phyloP scores from a whole-genome alignment of 768 basidiomycete genomes.

The Paxillus rubicundulus region DNA sequence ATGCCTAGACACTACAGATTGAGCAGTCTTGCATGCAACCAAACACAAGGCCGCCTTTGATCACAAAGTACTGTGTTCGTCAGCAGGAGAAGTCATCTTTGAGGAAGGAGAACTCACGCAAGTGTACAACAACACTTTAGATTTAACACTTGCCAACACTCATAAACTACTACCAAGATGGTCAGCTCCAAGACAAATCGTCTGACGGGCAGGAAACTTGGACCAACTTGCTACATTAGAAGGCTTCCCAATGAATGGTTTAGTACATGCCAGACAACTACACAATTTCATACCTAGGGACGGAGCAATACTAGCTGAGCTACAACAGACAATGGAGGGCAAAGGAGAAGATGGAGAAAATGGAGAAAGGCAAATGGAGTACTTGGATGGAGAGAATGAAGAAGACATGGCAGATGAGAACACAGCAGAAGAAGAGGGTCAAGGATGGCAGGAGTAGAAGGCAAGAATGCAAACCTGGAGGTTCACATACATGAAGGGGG shows the following conservation, averaged over 20 bases:
- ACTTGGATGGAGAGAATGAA: no score
- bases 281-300: conserved; percentile 17
- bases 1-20: conserved; percentile 26
- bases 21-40: conserved; percentile 18
- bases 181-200: conserved; percentile 26
- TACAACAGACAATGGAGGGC: not conserved
- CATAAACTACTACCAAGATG: conserved; percentile 33
- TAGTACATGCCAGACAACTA: conserved; percentile 19
- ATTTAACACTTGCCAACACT: conserved; percentile 21
- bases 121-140: conserved; percentile 24
- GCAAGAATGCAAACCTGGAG: no score
- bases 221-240: conserved; percentile 23
- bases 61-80: conserved; percentile 11
- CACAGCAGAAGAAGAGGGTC: no score
- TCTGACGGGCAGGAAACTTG: conserved; percentile 11
- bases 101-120: conserved; percentile 30
- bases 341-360: no score
- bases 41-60: conserved; percentile 30
- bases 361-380: no score
- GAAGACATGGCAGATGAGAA: no score
- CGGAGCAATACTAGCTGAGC: conserved; percentile 17
- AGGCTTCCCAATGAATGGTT: conserved; percentile 2
- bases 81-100: conserved; percentile 22
- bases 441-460: no score
- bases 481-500: no score